Evolutionary conservation across 495 filamentous ascomycete species (phyloP).

Genomic region (Daldinia childiae): DNA sequence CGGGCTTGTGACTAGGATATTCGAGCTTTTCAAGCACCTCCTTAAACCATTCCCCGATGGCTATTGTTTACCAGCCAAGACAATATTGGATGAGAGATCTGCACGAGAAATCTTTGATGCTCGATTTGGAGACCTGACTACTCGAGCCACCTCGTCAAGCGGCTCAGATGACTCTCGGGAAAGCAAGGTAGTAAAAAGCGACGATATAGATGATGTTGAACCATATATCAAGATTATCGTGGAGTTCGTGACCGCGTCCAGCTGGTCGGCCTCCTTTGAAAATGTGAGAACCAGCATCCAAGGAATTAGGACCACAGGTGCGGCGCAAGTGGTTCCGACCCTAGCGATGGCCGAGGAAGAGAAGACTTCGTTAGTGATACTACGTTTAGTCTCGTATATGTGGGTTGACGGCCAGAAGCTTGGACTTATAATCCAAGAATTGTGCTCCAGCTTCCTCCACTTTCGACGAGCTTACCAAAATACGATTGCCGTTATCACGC

Average conservation of each 20-base stretch:
- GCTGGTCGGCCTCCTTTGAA: slow-evolving; percentile 65
- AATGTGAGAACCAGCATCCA: slow-evolving; percentile 61
- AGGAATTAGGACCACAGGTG: slow-evolving; percentile 55
- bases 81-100: slow-evolving; percentile 55
- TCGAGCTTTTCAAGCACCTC: slow-evolving; percentile 55
- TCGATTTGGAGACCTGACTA: slow-evolving; percentile 48
- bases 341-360: slow-evolving; percentile 61
- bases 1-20: slow-evolving; percentile 51
- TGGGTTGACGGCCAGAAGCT: slow-evolving; percentile 70
- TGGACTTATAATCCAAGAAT: slow-evolving; percentile 66
- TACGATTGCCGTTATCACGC: slow-evolving; percentile 65
- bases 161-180: slow-evolving; percentile 56
- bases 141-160: slow-evolving; percentile 42
- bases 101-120: slow-evolving; percentile 45
- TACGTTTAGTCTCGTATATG: slow-evolving; percentile 65
- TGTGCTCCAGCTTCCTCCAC: slow-evolving; percentile 69
- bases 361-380: slow-evolving; percentile 56
- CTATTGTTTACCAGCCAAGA: slow-evolving; percentile 56
- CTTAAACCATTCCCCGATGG: slow-evolving; percentile 60
- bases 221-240: slow-evolving; percentile 60
- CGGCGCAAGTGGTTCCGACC: slow-evolving; percentile 49
- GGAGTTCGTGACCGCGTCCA: slow-evolving; percentile 69
- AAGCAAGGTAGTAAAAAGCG: slow-evolving; percentile 29
- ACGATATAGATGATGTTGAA: slow-evolving; percentile 54
- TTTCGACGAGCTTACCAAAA: slow-evolving; percentile 70